These are phyloP conservation scores for Diaporthe sp. DNA, from an alignment of 2,329 filamentous ascomycete genomes.

Conservation along the genomic window DNA sequence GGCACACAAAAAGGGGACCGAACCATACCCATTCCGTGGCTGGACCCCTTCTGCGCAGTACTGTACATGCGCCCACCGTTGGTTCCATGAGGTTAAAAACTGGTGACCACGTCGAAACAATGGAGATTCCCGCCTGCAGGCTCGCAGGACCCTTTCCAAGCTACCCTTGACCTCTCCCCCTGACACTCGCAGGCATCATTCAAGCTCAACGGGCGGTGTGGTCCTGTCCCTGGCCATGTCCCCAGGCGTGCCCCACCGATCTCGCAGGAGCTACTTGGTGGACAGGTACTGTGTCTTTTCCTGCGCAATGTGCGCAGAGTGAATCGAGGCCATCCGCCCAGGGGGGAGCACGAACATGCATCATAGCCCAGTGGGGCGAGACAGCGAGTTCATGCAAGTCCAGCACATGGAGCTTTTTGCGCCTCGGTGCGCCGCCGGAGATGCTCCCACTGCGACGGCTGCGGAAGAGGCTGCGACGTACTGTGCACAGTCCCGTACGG, in stretches of 20 bases:
- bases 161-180: conserved; percentile 22
- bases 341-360: conserved; percentile 17
- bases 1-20: conserved; percentile 22
- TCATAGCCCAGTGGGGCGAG: conserved; percentile 19
- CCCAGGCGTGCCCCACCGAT: conserved; percentile 28
- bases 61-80: conserved; percentile 27
- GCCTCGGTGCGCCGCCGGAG: conserved; percentile 28
- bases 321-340: conserved; percentile 20
- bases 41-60: conserved; percentile 28
- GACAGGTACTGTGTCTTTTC: conserved; percentile 24
- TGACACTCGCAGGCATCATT: conserved; percentile 31
- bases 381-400: conserved; percentile 37
- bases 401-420: conserved; percentile 32
- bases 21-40: conserved; percentile 29
- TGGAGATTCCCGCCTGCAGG: conserved; percentile 34
- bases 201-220: conserved; percentile 35
- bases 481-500: background rate
- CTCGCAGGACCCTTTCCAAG: conserved; percentile 29
- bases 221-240: conserved; percentile 28
- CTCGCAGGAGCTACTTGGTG: conserved; percentile 29
- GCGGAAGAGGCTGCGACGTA: conserved; percentile 2
- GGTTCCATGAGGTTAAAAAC: conserved; percentile 40
- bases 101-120: conserved; percentile 38
- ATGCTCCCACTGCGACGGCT: background rate
- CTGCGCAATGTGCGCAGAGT: conserved; percentile 23